A percentile compares a stretch with the other conserved stretches of the same genome.
Evolutionary conservation across 192 early-diverging fungal species (phyloP).

Genomic region (Coemansia sp.): DNA sequence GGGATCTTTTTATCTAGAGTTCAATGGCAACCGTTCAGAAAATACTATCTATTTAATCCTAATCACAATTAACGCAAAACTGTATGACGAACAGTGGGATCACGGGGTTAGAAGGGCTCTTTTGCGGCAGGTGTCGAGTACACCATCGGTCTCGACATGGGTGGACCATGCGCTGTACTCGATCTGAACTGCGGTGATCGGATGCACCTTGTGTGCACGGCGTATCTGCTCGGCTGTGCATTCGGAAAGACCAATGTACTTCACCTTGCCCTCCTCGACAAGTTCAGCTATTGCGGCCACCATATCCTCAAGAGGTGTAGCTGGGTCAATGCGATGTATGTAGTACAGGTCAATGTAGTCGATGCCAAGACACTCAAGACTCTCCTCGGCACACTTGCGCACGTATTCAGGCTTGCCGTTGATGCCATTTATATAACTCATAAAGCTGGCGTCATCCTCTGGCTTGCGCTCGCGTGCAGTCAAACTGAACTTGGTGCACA

Average conservation of each 20-base stretch:
- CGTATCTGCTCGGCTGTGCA: slow-evolving; percentile 61
- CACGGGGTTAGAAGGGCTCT: background rate
- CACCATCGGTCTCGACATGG: slow-evolving; percentile 65
- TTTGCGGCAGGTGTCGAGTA: slow-evolving; percentile 69
- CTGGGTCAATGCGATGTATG: slow-evolving; percentile 61
- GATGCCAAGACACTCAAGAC: slow-evolving; percentile 12
- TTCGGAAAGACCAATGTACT: slow-evolving; percentile 62
- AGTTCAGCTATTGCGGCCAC: slow-evolving; percentile 62
- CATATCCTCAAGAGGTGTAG: slow-evolving; percentile 64
- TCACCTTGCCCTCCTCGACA: slow-evolving; percentile 68
- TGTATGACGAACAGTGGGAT: background rate
- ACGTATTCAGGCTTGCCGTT: slow-evolving; percentile 56
- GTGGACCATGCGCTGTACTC: slow-evolving; percentile 60
- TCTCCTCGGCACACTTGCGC: slow-evolving; percentile 5
- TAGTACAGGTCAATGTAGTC: slow-evolving; percentile 67
- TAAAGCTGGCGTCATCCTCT: background rate
- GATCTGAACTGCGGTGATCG: slow-evolving; percentile 60
- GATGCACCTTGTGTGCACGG: slow-evolving; percentile 66
- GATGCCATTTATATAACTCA: slow-evolving; percentile 15
- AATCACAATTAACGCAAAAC: too few relatives aligned
- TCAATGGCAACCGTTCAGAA: background rate
- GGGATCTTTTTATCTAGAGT: background rate
- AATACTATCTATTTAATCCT: too few relatives aligned
- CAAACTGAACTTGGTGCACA: slow-evolving; percentile 65
- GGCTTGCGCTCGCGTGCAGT: background rate